A percentile compares a stretch with the other conserved stretches of the same genome.
phyloP scores from a whole-genome alignment of 805 yeast genomes.

The Saccharomycopsis sp. region DNA sequence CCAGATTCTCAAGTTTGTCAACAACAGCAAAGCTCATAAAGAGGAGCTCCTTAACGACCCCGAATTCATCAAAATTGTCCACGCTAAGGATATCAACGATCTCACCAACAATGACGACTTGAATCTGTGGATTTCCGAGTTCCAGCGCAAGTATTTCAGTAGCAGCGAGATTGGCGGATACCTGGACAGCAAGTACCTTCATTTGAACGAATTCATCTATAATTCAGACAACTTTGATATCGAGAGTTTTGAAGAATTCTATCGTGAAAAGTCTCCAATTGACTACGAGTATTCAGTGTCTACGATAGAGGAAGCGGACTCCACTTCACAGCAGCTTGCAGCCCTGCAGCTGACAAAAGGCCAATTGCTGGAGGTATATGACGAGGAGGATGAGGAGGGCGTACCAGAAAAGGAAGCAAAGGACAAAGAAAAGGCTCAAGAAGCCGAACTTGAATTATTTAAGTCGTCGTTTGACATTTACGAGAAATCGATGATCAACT shows the following conservation, averaged over 20 bases:
- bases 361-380: neutral
- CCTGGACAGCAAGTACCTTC: neutral
- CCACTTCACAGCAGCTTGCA: neutral
- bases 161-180: neutral
- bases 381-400: neutral
- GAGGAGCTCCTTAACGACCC: neutral
- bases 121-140: neutral
- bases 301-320: neutral
- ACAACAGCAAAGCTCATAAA: neutral
- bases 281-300: conserved; percentile 13
- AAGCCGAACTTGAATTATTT: neutral
- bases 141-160: neutral
- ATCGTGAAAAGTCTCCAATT: conserved; percentile 8
- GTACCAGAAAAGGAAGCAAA: neutral
- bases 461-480: neutral
- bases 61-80: neutral
- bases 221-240: conserved; percentile 5
- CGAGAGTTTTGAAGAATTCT: conserved; percentile 8
- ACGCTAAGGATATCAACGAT: neutral
- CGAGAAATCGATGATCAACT: neutral
- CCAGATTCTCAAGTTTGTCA: neutral
- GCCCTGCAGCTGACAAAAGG: neutral
- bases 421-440: neutral
- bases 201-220: neutral
- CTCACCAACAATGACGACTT: neutral